Percentiles rank a stretch among this genome's conserved stretches.
Evolutionary conservation across 495 filamentous ascomycete species (phyloP).

Genomic region (Lepidopterella palustris): DNA sequence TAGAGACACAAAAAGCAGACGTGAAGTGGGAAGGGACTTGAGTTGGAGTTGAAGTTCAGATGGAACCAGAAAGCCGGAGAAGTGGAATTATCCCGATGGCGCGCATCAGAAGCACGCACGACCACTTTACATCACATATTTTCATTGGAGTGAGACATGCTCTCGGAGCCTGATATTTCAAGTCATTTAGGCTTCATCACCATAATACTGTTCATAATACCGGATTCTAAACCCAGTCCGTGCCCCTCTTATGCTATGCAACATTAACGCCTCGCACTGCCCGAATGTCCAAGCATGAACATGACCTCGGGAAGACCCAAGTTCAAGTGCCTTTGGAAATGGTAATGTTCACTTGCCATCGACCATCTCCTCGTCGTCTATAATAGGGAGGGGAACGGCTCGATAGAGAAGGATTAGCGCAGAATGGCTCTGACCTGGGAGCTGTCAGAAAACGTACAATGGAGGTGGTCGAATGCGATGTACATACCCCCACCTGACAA

Average conservation of each 20-base stretch:
- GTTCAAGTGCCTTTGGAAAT: not conserved
- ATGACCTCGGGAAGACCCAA: not conserved
- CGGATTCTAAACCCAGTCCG: constrained; percentile 11
- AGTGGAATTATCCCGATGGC: not conserved
- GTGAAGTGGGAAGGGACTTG: not conserved
- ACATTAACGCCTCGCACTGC: constrained; percentile 9
- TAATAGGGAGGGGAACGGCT: constrained; percentile 61
- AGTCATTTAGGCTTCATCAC: not conserved
- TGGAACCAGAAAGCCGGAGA: too few species aligned
- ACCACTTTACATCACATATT: not conserved
- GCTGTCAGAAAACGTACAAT: constrained; percentile 8
- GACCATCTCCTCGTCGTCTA: constrained; percentile 42
- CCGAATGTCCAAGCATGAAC: not conserved
- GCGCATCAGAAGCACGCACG: not conserved
- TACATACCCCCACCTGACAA: constrained; percentile 78
- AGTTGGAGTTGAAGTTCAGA: not conserved
- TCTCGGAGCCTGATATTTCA: not conserved
- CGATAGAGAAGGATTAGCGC: constrained; percentile 89
- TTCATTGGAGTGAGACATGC: not conserved
- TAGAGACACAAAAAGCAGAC: not conserved
- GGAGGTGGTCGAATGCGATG: not conserved
- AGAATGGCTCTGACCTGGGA: constrained; percentile 77
- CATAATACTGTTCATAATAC: not conserved
- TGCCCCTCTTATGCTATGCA: constrained; percentile 17
- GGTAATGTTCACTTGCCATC: constrained; percentile 1